Evolutionary conservation across 2,329 filamentous ascomycete species (phyloP).

Genomic region (Fusarium metavorans): DNA sequence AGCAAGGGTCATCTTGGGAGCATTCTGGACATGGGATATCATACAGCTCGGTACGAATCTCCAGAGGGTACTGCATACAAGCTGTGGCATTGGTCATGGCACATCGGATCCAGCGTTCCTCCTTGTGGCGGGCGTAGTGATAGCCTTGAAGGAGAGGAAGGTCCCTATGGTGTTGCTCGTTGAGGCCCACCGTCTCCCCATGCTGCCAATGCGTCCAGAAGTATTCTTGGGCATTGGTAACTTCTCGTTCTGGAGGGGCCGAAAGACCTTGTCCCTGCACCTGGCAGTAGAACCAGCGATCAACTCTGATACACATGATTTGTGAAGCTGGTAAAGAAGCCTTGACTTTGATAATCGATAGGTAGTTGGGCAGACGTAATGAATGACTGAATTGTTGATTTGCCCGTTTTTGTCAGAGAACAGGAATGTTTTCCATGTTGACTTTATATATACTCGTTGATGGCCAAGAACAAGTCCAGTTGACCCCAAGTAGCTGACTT

Average conservation of each 20-base stretch:
- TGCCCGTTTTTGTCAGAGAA: not conserved
- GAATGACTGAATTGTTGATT: not conserved
- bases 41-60: slow-evolving; percentile 25
- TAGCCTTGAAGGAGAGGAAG: not conserved
- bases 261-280: not conserved
- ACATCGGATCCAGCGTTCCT: slow-evolving; percentile 27
- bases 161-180: not conserved
- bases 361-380: not conserved
- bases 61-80: slow-evolving; percentile 7
- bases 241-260: not conserved
- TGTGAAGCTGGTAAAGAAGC: not conserved
- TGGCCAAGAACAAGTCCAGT: not conserved
- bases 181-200: not conserved
- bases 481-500: not conserved
- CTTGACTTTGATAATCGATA: not conserved
- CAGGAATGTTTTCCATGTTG: not conserved
- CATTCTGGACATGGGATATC: slow-evolving; percentile 23
- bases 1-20: slow-evolving; percentile 21
- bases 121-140: slow-evolving; percentile 22
- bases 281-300: slow-evolving; percentile 31
- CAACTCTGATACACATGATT: slow-evolving; percentile 34
- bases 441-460: not conserved
- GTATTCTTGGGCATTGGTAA: not conserved
- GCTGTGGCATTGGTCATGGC: not conserved
- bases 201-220: slow-evolving; percentile 4